Percentiles rank a stretch among this genome's conserved stretches.
phyloP scores from a whole-genome alignment of 441 rosid genomes.

The Aleurites moluccanus region DNA sequence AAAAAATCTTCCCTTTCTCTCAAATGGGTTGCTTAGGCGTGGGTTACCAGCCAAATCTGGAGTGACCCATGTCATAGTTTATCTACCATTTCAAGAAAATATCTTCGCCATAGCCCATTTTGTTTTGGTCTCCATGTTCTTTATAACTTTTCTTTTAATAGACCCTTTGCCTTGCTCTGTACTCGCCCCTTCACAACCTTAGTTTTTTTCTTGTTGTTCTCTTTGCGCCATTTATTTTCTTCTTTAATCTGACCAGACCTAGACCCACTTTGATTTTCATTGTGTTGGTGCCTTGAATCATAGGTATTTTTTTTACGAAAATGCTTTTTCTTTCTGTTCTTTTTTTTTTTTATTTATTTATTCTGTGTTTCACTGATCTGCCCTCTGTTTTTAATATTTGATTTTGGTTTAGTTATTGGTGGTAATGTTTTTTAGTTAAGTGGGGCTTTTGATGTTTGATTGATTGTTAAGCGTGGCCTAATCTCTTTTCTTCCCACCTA shows the following conservation, averaged over 20 bases:
- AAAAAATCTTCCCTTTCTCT: slow-evolving; percentile 10
- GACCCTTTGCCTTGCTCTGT: slow-evolving; percentile 1
- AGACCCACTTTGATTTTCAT: slow-evolving; percentile 34
- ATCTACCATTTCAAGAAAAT: slow-evolving; percentile 28
- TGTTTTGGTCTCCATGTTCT: slow-evolving; percentile 13
- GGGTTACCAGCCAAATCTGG: slow-evolving; percentile 40
- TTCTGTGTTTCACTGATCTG: slow-evolving; percentile 31
- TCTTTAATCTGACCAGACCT: slow-evolving; percentile 30
- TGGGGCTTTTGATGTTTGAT: slow-evolving; percentile 45
- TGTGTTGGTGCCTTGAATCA: slow-evolving; percentile 15
- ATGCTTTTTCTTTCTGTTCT: slow-evolving; percentile 12
- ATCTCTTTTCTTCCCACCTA: slow-evolving; percentile 36
- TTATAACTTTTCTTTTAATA: slow-evolving; percentile 14
- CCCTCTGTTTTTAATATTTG: slow-evolving; percentile 22
- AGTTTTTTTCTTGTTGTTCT: slow-evolving; percentile 1
- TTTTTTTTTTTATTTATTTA: slow-evolving; percentile 4
- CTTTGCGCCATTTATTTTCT: slow-evolving; percentile 7
- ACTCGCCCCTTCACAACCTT: slow-evolving; percentile 6
- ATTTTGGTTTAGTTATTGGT: slow-evolving; percentile 34
- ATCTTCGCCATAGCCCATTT: slow-evolving; percentile 22
- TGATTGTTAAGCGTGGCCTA: slow-evolving; percentile 45
- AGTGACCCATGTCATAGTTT: slow-evolving; percentile 39
- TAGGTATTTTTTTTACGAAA: slow-evolving; percentile 35
- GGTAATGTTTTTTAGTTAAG: slow-evolving; percentile 30
- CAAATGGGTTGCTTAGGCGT: slow-evolving; percentile 25